These are phyloP conservation scores for Penicillium janthinellum DNA, from an alignment of 2,329 filamentous ascomycete species.

Conservation along the genomic window DNA sequence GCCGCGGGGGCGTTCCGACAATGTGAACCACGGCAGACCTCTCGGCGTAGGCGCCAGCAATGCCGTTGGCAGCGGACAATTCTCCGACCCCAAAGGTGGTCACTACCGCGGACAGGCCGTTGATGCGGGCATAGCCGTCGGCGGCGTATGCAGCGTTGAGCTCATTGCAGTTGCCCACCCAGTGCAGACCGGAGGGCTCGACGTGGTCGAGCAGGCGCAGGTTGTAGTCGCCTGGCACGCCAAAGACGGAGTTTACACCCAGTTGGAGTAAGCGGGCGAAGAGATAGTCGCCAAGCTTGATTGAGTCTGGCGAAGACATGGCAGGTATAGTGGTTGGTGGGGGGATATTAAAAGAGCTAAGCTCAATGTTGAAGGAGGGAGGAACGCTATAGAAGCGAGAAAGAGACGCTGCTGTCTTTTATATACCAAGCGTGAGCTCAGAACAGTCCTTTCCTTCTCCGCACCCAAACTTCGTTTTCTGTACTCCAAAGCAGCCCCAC, in stretches of 20 bases:
- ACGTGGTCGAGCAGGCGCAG: constrained; percentile 69
- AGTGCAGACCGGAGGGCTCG: constrained; percentile 59
- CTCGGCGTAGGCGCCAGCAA: constrained; percentile 75
- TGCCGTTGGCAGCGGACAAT: constrained; percentile 69
- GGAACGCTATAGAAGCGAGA: background rate
- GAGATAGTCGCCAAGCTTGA: constrained; percentile 55
- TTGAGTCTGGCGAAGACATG: constrained; percentile 22
- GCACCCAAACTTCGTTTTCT: too few species aligned
- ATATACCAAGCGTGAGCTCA: background rate
- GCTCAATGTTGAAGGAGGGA: background rate
- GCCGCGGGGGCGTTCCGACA: constrained; percentile 55
- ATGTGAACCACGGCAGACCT: constrained; percentile 67
- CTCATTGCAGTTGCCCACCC: constrained; percentile 70
- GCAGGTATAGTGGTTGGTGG: background rate
- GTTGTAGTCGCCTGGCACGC: constrained; percentile 73
- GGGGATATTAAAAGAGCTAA: background rate
- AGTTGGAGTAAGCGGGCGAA: constrained; percentile 66
- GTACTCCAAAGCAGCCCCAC: background rate
- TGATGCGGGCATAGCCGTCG: constrained; percentile 37
- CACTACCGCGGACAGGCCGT: constrained; percentile 33
- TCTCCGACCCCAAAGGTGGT: constrained; percentile 61
- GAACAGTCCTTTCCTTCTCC: background rate
- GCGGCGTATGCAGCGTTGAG: constrained; percentile 63
- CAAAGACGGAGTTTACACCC: constrained; percentile 66
- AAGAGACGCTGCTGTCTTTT: background rate